Conservation (phyloP, 495 filamentous ascomycete species). For the Elasticomyces elasticus region DNA sequence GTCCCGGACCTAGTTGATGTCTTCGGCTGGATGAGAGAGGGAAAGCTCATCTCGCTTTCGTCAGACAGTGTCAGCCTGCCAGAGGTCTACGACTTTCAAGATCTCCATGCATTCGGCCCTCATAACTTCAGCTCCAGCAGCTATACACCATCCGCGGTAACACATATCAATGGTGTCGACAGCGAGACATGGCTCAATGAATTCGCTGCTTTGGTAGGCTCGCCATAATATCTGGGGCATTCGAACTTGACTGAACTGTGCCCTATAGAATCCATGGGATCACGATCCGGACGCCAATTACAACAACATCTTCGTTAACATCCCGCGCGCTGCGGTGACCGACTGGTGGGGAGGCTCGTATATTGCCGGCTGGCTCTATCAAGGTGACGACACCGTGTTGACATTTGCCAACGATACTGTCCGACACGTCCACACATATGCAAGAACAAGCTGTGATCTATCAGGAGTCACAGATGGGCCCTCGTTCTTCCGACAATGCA, state of each 20-base stretch:
- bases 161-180: conserved; percentile 31
- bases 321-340: background rate
- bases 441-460: background rate
- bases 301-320: conserved; percentile 20
- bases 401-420: conserved; percentile 12
- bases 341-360: background rate
- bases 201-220: background rate
- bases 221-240: too few species aligned
- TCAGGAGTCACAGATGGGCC: background rate
- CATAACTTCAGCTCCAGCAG: background rate
- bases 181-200: conserved; percentile 21
- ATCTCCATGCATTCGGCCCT: conserved; percentile 21
- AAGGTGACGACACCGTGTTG: conserved; percentile 7
- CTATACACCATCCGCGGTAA: conserved; percentile 21
- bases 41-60: conserved; percentile 32
- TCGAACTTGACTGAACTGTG: too few species aligned
- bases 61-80: conserved; percentile 32
- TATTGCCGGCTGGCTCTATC: background rate
- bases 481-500: conserved; percentile 3
- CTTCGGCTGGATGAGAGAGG: conserved; percentile 27
- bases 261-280: conserved; percentile 14
- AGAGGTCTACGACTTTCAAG: conserved; percentile 29
- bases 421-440: background rate
- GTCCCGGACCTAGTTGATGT: conserved; percentile 34
- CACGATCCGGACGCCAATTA: conserved; percentile 38